phyloP scores from a whole-genome alignment of 768 basidiomycete genomes.

The Tricholoma saponaceum region DNA sequence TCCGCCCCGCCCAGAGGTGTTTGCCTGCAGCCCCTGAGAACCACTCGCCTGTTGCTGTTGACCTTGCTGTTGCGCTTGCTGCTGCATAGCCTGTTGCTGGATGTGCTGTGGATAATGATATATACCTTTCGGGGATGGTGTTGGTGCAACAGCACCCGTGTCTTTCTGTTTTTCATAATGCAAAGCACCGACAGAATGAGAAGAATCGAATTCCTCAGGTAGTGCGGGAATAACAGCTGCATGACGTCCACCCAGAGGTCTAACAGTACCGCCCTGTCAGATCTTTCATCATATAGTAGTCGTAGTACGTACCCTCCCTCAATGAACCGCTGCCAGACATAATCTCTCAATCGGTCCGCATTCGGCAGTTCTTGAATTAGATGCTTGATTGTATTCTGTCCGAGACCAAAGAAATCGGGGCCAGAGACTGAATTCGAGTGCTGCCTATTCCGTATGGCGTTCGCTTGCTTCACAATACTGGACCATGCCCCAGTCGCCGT shows the following conservation, averaged over 20 bases:
- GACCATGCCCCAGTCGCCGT: slow-evolving; percentile 89
- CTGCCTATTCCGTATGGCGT: slow-evolving; percentile 73
- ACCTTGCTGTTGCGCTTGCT: slow-evolving; percentile 20
- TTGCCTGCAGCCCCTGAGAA: slow-evolving; percentile 1
- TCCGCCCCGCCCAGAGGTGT: neutral
- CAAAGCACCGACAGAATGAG: slow-evolving; percentile 42
- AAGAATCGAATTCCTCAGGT: slow-evolving; percentile 66
- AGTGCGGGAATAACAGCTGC: slow-evolving; percentile 79
- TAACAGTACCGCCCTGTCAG: slow-evolving; percentile 20
- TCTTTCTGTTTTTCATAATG: slow-evolving; percentile 36
- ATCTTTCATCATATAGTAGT: neutral
- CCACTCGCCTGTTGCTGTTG: slow-evolving; percentile 11
- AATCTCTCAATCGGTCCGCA: slow-evolving; percentile 68
- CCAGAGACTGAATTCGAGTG: slow-evolving; percentile 87
- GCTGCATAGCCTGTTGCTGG: slow-evolving; percentile 20
- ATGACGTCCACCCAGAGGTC: slow-evolving; percentile 76
- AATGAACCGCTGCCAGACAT: slow-evolving; percentile 83
- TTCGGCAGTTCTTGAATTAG: slow-evolving; percentile 82
- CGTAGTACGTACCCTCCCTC: slow-evolving; percentile 72
- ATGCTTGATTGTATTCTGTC: slow-evolving; percentile 86
- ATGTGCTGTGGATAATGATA: slow-evolving; percentile 50
- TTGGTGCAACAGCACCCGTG: slow-evolving; percentile 20
- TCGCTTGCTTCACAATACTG: slow-evolving; percentile 77
- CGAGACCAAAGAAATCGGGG: slow-evolving; percentile 84
- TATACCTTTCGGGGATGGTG: slow-evolving; percentile 28